Conservation (phyloP, 257 asterid species). For the Forsythia suspensa region DNA sequence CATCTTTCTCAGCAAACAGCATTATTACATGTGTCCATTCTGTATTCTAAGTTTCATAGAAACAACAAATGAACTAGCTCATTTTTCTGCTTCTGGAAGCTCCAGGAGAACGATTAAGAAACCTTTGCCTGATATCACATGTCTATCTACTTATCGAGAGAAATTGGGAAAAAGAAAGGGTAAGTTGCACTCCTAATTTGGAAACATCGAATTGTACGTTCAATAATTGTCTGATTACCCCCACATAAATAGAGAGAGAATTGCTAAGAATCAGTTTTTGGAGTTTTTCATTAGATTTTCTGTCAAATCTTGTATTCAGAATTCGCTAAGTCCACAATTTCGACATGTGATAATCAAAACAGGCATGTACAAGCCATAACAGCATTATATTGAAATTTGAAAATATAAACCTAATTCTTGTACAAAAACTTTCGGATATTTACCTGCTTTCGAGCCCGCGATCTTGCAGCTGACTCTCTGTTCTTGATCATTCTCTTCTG, state of each 20-base stretch:
- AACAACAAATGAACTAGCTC: not conserved
- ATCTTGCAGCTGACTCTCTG: conserved; percentile 95
- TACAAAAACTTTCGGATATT: not conserved
- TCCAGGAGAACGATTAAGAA: not conserved
- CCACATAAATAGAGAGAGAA: not conserved
- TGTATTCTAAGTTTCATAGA: not conserved
- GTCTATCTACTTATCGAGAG: not conserved
- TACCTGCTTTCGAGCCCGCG: conserved; percentile 98
- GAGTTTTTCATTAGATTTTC: not conserved
- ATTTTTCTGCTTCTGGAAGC: not conserved
- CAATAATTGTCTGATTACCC: not conserved
- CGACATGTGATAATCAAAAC: not conserved
- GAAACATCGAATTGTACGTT: not conserved
- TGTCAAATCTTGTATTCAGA: not conserved
- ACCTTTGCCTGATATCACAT: not conserved
- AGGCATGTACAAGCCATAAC: not conserved
- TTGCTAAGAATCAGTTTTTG: not conserved
- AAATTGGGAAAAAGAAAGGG: not conserved
- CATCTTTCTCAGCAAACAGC: not conserved
- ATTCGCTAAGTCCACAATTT: not conserved
- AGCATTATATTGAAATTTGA: not conserved
- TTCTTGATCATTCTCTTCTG: conserved; percentile 97
- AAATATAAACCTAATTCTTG: not conserved
- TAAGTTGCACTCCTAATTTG: not conserved
- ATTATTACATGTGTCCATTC: not conserved